Base-by-base conservation (phyloP, 2,329 filamentous ascomycete species). In the Cladosporium oxysporum region DNA sequence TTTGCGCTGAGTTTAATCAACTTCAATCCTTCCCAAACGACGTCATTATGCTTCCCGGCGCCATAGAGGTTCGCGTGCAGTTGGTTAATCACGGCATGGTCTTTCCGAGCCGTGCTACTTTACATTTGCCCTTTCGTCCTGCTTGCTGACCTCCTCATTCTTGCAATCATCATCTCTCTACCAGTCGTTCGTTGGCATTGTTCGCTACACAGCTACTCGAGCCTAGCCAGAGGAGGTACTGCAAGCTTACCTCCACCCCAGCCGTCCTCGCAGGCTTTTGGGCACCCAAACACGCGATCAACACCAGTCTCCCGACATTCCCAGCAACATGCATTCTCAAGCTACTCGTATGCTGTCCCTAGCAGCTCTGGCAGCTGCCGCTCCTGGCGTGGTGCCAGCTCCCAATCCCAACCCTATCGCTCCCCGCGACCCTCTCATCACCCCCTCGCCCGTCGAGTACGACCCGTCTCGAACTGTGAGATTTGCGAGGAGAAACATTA, bases 401-500 rank as follows among this genome's bases (percentile, higher is more conserved):
- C 37, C 37, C 29, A 49, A 57, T 35, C 23, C 62, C 35, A 49
- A 57, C 64, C 23, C 53, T 33, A 69, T 71, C 10, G 70, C 69
- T 21, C 68, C 71, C 16, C 71, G 69, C 11, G 78, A 81, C 71
- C 81, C 83, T 52, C 73, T 81, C 70, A 80, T 86, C 60, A 86
- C 84, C 11, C 76, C 82, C 29, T 80, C 80, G 28, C 79, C 81
- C 14, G 78, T 80, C 50, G 69, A 78, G 58, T 73, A 78, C 62
- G 74, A 80, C 57, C 77, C 79, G 2, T 78, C 78, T 7, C 76
- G 72, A 66, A 82, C 83, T 21, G 72, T 77, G 67, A 76, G 79
- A 35, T 69, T 76, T 37, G 77, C 84, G 64, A 77, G 86, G 11
- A 77, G 86, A 11, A 80, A 81, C 53, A 83, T 83, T 68, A 82